Percentiles rank a stretch among this genome's conserved stretches.
phyloP scores from a whole-genome alignment of 2,329 filamentous ascomycete genomes.

The Trichoderma breve region DNA sequence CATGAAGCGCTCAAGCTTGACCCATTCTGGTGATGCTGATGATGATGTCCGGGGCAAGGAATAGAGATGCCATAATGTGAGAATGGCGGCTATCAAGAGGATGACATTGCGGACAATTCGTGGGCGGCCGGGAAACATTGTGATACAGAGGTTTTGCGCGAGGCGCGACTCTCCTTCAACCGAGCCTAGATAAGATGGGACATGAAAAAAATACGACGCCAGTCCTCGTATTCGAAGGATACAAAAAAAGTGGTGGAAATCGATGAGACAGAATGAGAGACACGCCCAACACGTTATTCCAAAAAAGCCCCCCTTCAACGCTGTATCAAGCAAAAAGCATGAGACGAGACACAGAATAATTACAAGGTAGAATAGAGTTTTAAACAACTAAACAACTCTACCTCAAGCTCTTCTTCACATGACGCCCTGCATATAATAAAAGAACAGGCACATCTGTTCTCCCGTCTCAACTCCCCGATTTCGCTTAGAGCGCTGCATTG shows the following conservation, averaged over 20 bases:
- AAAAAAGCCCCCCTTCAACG: not conserved
- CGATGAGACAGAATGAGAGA: not conserved
- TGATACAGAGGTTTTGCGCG: not conserved
- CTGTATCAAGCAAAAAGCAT: not conserved
- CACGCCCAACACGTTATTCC: not conserved
- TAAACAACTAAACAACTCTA: not conserved
- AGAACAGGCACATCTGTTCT: not conserved
- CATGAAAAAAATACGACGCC: not conserved
- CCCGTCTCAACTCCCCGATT: not conserved
- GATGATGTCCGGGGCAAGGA: not conserved
- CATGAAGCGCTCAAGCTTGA: slow-evolving; percentile 32
- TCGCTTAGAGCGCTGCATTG: not conserved
- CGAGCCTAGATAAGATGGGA: not conserved
- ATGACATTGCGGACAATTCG: slow-evolving; percentile 15
- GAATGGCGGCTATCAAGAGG: not conserved
- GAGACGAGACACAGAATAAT: not conserved
- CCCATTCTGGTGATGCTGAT: slow-evolving; percentile 11
- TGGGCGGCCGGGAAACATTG: slow-evolving; percentile 17
- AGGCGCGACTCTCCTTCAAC: not conserved
- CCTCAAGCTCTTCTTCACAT: not conserved
- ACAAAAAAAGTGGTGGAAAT: too few relatives aligned
- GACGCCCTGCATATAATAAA: not conserved
- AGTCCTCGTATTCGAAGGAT: not conserved
- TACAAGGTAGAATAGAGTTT: not conserved
- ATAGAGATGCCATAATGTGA: slow-evolving; percentile 7